These are phyloP conservation scores for Filobasidium floriforme DNA, from an alignment of 768 basidiomycete genomes.

Conservation along the genomic window DNA sequence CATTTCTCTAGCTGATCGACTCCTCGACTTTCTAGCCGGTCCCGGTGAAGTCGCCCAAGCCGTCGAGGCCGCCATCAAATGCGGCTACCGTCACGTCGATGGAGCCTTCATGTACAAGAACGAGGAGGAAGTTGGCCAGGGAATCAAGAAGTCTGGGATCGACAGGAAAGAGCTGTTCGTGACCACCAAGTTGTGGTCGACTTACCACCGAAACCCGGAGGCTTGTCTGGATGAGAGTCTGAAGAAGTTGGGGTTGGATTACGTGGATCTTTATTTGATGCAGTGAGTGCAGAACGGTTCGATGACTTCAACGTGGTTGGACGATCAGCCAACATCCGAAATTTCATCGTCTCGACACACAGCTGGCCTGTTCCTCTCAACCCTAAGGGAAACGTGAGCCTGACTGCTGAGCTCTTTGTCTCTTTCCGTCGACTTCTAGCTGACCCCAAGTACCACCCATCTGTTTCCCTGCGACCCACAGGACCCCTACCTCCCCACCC, in stretches of 20 bases:
- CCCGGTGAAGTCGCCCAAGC: slow-evolving; percentile 66
- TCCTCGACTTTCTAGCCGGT: slow-evolving; percentile 8
- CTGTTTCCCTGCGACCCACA: background rate
- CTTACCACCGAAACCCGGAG: slow-evolving; percentile 55
- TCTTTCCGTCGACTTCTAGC: background rate
- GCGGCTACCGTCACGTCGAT: slow-evolving; percentile 60
- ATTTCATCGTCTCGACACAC: slow-evolving; percentile 31
- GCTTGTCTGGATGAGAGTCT: slow-evolving; percentile 62
- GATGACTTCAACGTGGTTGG: background rate
- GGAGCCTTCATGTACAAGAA: slow-evolving; percentile 67
- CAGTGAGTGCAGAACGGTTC: slow-evolving; percentile 12
- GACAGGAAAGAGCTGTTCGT: slow-evolving; percentile 68
- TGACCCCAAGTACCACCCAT: background rate
- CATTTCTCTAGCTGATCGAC: background rate
- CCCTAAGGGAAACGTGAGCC: slow-evolving; percentile 37
- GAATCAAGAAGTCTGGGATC: slow-evolving; percentile 71
- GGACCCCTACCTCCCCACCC: slow-evolving; percentile 29
- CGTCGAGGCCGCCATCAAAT: slow-evolving; percentile 64
- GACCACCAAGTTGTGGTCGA: slow-evolving; percentile 51
- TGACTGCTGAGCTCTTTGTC: background rate
- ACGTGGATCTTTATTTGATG: slow-evolving; percentile 66
- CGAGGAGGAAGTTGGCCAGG: slow-evolving; percentile 72
- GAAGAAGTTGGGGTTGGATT: slow-evolving; percentile 60
- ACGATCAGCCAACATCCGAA: too few species aligned
- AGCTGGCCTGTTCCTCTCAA: slow-evolving; percentile 70